Conservation (phyloP, 805 yeast species). For the Ogataea nakhonphanomensis region DNA sequence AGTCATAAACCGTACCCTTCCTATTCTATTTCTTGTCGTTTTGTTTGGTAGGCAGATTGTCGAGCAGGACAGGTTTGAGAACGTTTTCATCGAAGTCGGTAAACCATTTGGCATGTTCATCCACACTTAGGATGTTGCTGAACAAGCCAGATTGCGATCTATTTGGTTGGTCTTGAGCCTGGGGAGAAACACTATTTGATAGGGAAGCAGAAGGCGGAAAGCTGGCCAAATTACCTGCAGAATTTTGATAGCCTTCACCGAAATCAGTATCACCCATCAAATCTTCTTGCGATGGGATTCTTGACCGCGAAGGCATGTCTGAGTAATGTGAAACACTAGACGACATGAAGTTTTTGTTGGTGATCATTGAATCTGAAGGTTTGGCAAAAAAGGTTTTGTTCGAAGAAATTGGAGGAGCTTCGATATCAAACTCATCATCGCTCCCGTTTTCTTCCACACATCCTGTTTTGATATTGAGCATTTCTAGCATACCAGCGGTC, state of each 20-base stretch:
- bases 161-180: constrained; percentile 1
- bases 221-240: constrained; percentile 28
- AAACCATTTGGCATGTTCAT: constrained; percentile 87
- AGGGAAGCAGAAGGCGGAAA: constrained; percentile 18
- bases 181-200: constrained; percentile 10
- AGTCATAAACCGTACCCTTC: no score
- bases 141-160: constrained; percentile 19
- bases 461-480: constrained; percentile 88
- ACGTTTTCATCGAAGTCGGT: constrained; percentile 91
- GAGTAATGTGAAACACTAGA: constrained; percentile 21
- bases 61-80: constrained; percentile 85
- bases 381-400: constrained; percentile 10
- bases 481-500: constrained; percentile 96
- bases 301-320: constrained; percentile 24
- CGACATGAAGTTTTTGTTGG: constrained; percentile 19
- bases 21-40: constrained; percentile 7
- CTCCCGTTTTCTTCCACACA: constrained; percentile 77
- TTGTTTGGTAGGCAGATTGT: constrained; percentile 39
- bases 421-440: constrained; percentile 95
- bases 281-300: constrained; percentile 27
- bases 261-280: constrained; percentile 33
- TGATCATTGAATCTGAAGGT: constrained; percentile 13
- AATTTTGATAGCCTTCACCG: constrained; percentile 33
- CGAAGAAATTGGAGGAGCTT: constrained; percentile 48
- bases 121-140: constrained; percentile 37